Conservation (phyloP, 345 rosid genomes). For the Pistacia vera region DNA sequence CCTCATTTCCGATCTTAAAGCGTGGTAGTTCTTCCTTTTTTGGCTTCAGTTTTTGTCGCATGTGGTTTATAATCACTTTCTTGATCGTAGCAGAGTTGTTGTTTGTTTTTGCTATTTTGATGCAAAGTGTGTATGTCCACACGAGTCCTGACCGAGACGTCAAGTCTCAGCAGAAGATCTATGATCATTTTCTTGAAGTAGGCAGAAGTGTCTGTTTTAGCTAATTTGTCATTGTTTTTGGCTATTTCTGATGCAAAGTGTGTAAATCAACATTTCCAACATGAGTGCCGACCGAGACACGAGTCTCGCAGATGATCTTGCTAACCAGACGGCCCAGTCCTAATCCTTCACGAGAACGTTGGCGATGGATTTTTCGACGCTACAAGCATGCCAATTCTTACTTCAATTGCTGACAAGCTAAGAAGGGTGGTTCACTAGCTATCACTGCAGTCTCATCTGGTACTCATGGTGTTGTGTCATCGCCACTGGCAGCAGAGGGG, state of each 20-base stretch:
- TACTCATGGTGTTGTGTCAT: not conserved
- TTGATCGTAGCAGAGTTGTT: not conserved
- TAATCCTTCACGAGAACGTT: not conserved
- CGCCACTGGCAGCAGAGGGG: not conserved
- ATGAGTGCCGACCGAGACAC: not conserved
- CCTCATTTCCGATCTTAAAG: too few relatives aligned
- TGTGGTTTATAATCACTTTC: too few relatives aligned
- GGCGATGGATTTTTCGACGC: not conserved
- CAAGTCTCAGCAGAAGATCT: not conserved
- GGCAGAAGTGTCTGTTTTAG: too few relatives aligned
- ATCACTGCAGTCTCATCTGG: not conserved
- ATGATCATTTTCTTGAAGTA: too few relatives aligned
- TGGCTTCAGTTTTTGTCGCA: too few relatives aligned
- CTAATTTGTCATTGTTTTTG: not conserved
- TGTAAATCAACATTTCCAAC: not conserved
- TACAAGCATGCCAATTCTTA: not conserved
- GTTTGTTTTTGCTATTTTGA: not conserved
- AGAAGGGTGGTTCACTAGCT: not conserved
- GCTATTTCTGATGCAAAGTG: too few relatives aligned
- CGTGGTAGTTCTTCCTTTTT: too few relatives aligned
- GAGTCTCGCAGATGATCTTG: constrained; percentile 2
- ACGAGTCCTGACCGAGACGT: not conserved
- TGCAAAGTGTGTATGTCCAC: not conserved
- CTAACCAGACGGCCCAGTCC: not conserved
- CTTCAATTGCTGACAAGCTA: constrained; percentile 10